These are phyloP conservation scores for Globisporangium radiosum DNA, from an alignment of 352 stramenopile genomes.

Conservation along the genomic window DNA sequence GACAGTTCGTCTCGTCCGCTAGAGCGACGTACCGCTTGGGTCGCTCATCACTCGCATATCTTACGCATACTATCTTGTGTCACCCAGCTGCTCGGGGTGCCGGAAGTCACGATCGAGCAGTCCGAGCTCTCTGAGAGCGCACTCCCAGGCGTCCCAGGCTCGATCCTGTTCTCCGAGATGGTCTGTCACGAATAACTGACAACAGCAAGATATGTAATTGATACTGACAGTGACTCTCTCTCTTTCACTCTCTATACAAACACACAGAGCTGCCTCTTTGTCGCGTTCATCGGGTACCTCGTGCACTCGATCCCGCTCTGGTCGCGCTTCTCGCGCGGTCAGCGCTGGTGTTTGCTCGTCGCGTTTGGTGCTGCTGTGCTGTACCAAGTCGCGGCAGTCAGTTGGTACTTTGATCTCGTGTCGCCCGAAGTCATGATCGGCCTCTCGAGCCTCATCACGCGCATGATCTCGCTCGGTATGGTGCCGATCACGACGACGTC, in stretches of 20 bases:
- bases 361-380: constrained; percentile 32
- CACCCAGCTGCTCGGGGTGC: constrained; percentile 1
- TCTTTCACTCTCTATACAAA: no score
- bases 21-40: no score
- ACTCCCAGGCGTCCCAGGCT: constrained; percentile 27
- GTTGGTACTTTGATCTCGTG: constrained; percentile 33
- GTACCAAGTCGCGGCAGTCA: constrained; percentile 40
- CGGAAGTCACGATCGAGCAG: constrained; percentile 5
- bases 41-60: no score
- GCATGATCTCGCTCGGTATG: constrained; percentile 70
- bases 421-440: constrained; percentile 45
- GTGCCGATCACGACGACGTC: constrained; percentile 65
- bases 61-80: neutral
- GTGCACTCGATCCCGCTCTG: constrained; percentile 49
- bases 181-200: constrained; percentile 6
- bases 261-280: constrained; percentile 48
- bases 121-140: constrained; percentile 10
- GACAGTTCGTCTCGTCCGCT: neutral
- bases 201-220: no score
- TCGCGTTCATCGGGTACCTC: constrained; percentile 55
- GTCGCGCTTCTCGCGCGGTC: constrained; percentile 40
- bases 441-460: constrained; percentile 56
- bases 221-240: no score
- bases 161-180: constrained; percentile 39
- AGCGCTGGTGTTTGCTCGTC: constrained; percentile 42